Conservation (phyloP, 768 basidiomycete genomes). For the Megacollybia marginata region DNA sequence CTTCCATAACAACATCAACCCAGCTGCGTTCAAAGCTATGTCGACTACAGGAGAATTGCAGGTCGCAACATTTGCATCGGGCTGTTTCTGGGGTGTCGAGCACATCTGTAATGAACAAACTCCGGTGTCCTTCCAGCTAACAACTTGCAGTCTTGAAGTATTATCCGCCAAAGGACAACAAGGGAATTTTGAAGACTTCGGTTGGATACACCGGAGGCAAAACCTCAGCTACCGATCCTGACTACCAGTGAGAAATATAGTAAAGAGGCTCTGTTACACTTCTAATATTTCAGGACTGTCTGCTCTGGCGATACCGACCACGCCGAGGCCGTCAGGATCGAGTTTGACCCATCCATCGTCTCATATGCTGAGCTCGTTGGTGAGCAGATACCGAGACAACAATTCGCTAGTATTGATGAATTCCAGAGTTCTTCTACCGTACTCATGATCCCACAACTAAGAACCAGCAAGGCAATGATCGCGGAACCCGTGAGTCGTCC, state of each 20-base stretch:
- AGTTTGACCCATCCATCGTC: constrained; percentile 75
- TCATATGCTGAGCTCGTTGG: constrained; percentile 83
- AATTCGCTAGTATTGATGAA: not conserved
- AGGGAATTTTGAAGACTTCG: constrained; percentile 65
- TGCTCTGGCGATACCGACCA: constrained; percentile 79
- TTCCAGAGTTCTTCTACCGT: constrained; percentile 85
- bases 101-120: constrained; percentile 43
- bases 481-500: constrained; percentile 61
- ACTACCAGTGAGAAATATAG: too few relatives aligned
- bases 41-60: constrained; percentile 25
- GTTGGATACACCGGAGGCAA: constrained; percentile 69
- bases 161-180: constrained; percentile 61
- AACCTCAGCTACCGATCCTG: too few relatives aligned
- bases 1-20: constrained; percentile 20
- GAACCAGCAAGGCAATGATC: constrained; percentile 73
- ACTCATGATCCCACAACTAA: constrained; percentile 88
- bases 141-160: constrained; percentile 45
- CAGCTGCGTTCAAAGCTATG: constrained; percentile 35
- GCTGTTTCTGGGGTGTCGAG: constrained; percentile 85
- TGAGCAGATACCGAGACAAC: constrained; percentile 26
- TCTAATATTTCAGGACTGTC: constrained; percentile 54
- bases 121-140: too few relatives aligned
- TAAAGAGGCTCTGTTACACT: too few relatives aligned
- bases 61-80: constrained; percentile 44
- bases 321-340: constrained; percentile 82